Conservation (phyloP, 768 basidiomycete genomes). For the Glaciozyma antarctica region DNA sequence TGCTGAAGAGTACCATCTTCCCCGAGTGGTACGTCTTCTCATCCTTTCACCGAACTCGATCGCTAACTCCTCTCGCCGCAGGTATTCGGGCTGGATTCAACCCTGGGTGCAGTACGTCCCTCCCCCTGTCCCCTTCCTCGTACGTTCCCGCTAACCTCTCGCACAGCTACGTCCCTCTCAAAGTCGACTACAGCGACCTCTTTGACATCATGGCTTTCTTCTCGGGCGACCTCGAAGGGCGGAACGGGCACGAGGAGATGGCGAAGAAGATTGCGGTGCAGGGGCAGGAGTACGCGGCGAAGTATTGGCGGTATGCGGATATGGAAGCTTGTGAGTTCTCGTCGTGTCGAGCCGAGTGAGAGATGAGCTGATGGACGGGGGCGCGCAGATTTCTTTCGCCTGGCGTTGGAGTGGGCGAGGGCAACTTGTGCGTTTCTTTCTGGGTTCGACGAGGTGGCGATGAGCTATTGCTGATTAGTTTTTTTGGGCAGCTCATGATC, state of each 20-base stretch:
- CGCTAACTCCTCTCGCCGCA: slow-evolving; percentile 43
- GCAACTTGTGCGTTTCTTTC: slow-evolving; percentile 8
- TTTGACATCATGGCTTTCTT: slow-evolving; percentile 68
- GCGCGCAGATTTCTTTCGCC: slow-evolving; percentile 32
- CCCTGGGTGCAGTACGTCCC: slow-evolving; percentile 57
- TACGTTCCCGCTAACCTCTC: neutral
- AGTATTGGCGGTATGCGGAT: slow-evolving; percentile 35
- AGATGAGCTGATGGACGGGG: neutral
- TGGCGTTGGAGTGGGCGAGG: slow-evolving; percentile 36
- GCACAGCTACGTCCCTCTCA: slow-evolving; percentile 34
- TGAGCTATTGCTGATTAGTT: neutral
- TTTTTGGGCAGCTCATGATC: slow-evolving; percentile 4
- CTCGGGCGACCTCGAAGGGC: slow-evolving; percentile 53
- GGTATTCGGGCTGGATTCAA: slow-evolving; percentile 81
- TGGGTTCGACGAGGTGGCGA: too few species aligned
- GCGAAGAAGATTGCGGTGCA: slow-evolving; percentile 51
- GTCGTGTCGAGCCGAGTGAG: too few species aligned
- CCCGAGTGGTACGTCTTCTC: slow-evolving; percentile 39
- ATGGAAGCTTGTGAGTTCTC: slow-evolving; percentile 34
- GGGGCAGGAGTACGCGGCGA: slow-evolving; percentile 41
- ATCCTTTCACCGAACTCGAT: neutral
- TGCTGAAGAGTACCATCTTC: slow-evolving; percentile 41
- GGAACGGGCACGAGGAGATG: slow-evolving; percentile 54
- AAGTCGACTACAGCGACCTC: slow-evolving; percentile 40
- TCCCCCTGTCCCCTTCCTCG: neutral